A percentile compares a stretch with the other conserved stretches of the same genome.
These are phyloP conservation scores for Globisporangium yorkense DNA, from an alignment of 352 stramenopile species.

Conservation along the genomic window DNA sequence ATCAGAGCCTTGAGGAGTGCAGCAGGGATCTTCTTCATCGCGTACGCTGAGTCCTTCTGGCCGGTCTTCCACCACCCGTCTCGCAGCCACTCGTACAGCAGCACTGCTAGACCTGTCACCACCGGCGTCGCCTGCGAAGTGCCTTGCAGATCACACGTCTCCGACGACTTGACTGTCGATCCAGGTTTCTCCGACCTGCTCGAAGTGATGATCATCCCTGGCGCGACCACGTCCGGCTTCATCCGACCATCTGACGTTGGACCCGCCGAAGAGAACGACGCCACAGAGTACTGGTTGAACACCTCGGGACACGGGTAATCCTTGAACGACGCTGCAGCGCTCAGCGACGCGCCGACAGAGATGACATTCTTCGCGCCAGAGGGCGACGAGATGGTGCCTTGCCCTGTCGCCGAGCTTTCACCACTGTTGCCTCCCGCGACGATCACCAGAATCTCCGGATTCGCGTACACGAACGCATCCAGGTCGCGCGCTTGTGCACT, in stretches of 20 bases:
- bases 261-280: slow-evolving; percentile 78
- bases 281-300: slow-evolving; percentile 72
- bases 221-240: slow-evolving; percentile 86
- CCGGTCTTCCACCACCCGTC: slow-evolving; percentile 78
- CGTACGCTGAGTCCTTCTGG: slow-evolving; percentile 39
- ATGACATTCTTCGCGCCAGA: slow-evolving; percentile 84
- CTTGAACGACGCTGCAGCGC: slow-evolving; percentile 41
- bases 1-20: slow-evolving; percentile 76
- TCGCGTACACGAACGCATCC: slow-evolving; percentile 77
- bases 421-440: slow-evolving; percentile 88
- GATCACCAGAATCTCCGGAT: slow-evolving; percentile 81
- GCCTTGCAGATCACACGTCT: slow-evolving; percentile 67
- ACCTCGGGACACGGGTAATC: slow-evolving; percentile 42
- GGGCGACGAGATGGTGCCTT: slow-evolving; percentile 74
- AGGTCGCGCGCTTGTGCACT: slow-evolving; percentile 68
- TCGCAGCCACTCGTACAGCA: slow-evolving; percentile 72
- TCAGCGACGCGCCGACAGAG: slow-evolving; percentile 75
- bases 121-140: slow-evolving; percentile 76
- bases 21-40: slow-evolving; percentile 57
- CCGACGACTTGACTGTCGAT: slow-evolving; percentile 41
- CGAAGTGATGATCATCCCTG: slow-evolving; percentile 76
- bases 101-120: slow-evolving; percentile 63
- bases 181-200: slow-evolving; percentile 57
- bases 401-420: slow-evolving; percentile 40
- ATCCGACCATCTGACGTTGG: slow-evolving; percentile 77